Base-by-base conservation (phyloP, 352 stramenopile genomes). In the Saprolegnia parasitica region DNA sequence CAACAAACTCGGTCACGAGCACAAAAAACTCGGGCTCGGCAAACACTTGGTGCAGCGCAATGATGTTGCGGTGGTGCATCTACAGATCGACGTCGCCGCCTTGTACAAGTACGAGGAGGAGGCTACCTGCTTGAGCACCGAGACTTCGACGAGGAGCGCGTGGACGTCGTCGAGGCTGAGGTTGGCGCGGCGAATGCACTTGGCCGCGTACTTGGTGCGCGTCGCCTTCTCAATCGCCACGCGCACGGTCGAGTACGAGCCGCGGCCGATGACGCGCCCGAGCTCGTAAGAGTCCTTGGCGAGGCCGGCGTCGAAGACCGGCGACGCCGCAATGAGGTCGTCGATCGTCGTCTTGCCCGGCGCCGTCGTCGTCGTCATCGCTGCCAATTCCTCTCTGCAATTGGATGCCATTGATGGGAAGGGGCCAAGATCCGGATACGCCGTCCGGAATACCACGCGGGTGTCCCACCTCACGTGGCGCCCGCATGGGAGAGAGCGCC, bases 41-140 rank as follows among this genome's bases (percentile, higher is more conserved):
- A 58, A 96, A 98, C 72, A 98, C 96, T 63, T 96, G 92, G 40
- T 93, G 75, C 16, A 97, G 79, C 56, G 77, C 83, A 80, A 97
- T 95, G 71, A 97, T 96, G 73, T 97, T 89, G 15, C 81, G 78
- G 71, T 97, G 90, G 67, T 95, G 71, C 79, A 96, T 87, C 74
- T 88, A 81, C 54, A 83, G 71, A 65, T 54, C 18, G 32, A 40
- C n/a, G n/a, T 32, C 26, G 60, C 56, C 56, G n/a, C n/a, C n/a
- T n/a, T n/a, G n/a, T n/a, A n/a, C n/a, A n/a, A n/a, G n/a, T n/a
- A n/a, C 18, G 16, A 40, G 20, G 21, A 64, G 24, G 49, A 18
- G 60, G 11, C 29, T 26, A 81, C 76, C 64, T 78, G 76, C 72
- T 93, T 84, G 66, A 96, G 74, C 66, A 96, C 93, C 42, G 78